These are phyloP conservation scores for Knoxdaviesia proteae DNA, from an alignment of 2,329 filamentous ascomycete species.

Conservation along the genomic window DNA sequence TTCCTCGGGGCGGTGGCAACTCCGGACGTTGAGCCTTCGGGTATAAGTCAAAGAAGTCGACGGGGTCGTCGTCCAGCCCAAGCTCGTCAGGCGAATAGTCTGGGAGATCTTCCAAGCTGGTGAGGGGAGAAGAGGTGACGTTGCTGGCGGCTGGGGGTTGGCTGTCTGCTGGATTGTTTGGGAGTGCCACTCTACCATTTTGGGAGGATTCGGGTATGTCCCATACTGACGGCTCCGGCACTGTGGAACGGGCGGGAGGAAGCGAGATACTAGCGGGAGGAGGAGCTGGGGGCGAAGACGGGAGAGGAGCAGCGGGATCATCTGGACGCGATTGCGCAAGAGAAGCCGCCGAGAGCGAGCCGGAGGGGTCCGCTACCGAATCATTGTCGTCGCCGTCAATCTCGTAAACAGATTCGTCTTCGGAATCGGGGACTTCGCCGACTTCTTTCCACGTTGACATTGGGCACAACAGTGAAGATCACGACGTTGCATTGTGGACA, in stretches of 20 bases:
- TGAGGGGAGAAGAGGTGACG: slow-evolving; percentile 1
- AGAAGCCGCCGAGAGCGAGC: background rate
- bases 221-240: slow-evolving; percentile 1
- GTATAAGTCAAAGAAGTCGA: no score
- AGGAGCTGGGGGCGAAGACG: background rate
- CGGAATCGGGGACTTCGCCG: slow-evolving; percentile 29
- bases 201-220: slow-evolving; percentile 3
- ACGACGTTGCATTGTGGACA: no score
- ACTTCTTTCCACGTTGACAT: slow-evolving; percentile 29
- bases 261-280: background rate
- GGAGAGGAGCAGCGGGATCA: slow-evolving; percentile 4
- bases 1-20: no score
- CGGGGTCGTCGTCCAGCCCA: background rate
- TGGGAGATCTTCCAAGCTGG: background rate
- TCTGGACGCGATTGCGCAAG: background rate
- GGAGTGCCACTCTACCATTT: background rate
- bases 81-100: background rate
- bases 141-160: background rate
- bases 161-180: background rate
- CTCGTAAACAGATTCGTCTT: slow-evolving; percentile 24
- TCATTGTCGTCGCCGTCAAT: slow-evolving; percentile 10
- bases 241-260: background rate
- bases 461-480: background rate
- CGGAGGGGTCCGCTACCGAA: background rate
- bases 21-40: no score